These are phyloP conservation scores for Trichophyton rubrum DNA, from an alignment of 2,329 filamentous ascomycete genomes.

Conservation along the genomic window DNA sequence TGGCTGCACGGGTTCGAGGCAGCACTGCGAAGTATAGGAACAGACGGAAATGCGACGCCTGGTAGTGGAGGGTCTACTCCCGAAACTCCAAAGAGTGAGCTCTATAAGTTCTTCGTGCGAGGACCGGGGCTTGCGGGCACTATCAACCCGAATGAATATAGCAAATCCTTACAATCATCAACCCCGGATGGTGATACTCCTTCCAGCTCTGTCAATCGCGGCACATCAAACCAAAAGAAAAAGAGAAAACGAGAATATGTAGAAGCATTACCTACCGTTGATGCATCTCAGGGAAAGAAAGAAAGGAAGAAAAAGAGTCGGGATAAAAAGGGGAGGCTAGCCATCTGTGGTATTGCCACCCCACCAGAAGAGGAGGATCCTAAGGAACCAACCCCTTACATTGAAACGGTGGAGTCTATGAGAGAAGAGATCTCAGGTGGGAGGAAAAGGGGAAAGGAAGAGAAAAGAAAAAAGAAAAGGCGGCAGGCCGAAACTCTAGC, in stretches of 20 bases:
- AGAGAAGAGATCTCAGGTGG: constrained; percentile 10
- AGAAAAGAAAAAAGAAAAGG: constrained; percentile 12
- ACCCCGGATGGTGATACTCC: not conserved
- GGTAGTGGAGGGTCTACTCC: constrained; percentile 43
- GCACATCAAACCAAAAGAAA: constrained; percentile 17
- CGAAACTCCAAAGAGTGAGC: constrained; percentile 36
- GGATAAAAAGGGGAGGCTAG: not conserved
- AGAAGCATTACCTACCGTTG: not conserved
- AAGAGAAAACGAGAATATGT: constrained; percentile 20
- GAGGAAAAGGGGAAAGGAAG: constrained; percentile 11
- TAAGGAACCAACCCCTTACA: not conserved
- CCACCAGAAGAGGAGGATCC: constrained; percentile 3
- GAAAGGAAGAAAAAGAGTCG: constrained; percentile 9
- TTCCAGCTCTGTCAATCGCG: constrained; percentile 12
- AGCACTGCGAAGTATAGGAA: constrained; percentile 62
- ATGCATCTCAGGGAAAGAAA: constrained; percentile 11
- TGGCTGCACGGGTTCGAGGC: constrained; percentile 93
- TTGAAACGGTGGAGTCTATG: constrained; percentile 15
- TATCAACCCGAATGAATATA: constrained; percentile 12
- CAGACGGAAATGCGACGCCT: constrained; percentile 47
- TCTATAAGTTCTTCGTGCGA: constrained; percentile 76
- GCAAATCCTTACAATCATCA: not conserved
- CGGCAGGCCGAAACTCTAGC: constrained; percentile 10
- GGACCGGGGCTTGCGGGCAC: constrained; percentile 70
- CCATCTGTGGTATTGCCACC: not conserved